phyloP scores from a whole-genome alignment of 1,284 basidiomycete species.

The Papiliotrema flavescens region DNA sequence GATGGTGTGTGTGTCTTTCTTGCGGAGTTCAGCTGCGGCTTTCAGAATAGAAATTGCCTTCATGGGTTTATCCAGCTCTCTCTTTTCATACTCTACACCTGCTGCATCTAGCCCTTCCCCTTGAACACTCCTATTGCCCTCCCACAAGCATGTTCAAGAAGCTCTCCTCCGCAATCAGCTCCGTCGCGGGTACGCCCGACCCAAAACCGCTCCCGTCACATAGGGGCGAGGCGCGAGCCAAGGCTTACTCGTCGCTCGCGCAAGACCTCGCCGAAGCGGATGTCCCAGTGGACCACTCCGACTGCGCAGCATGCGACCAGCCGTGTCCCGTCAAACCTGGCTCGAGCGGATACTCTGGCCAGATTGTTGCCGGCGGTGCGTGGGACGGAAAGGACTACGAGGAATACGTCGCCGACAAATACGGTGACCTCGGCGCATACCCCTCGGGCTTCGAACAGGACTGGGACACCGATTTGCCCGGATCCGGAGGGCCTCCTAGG shows the following conservation, averaged over 20 bases:
- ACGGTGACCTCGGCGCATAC: slow-evolving; percentile 66
- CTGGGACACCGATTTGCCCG: slow-evolving; percentile 71
- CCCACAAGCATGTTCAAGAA: slow-evolving; percentile 30
- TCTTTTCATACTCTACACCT: no score
- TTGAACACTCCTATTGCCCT: background rate
- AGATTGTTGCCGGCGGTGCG: slow-evolving; percentile 18
- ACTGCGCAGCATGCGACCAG: slow-evolving; percentile 70
- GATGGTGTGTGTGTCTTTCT: no score
- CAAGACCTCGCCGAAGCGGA: slow-evolving; percentile 51
- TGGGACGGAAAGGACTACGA: slow-evolving; percentile 39
- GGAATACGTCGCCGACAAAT: slow-evolving; percentile 30
- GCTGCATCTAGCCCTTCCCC: no score
- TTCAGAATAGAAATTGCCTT: no score
- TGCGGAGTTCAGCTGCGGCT: no score
- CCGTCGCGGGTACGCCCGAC: slow-evolving; percentile 12
- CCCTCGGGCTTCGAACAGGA: slow-evolving; percentile 69
- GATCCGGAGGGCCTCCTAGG: slow-evolving; percentile 73
- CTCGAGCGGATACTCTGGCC: slow-evolving; percentile 28
- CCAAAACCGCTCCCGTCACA: slow-evolving; percentile 15
- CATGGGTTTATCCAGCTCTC: no score
- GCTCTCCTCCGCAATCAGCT: slow-evolving; percentile 32
- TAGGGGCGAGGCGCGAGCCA: slow-evolving; percentile 23
- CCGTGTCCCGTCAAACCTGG: slow-evolving; percentile 60
- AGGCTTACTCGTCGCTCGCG: slow-evolving; percentile 38
- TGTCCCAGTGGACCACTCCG: slow-evolving; percentile 65